These are phyloP conservation scores for Apiotrichum veenhuisii DNA, from an alignment of 1,284 basidiomycete species.

Conservation along the genomic window DNA sequence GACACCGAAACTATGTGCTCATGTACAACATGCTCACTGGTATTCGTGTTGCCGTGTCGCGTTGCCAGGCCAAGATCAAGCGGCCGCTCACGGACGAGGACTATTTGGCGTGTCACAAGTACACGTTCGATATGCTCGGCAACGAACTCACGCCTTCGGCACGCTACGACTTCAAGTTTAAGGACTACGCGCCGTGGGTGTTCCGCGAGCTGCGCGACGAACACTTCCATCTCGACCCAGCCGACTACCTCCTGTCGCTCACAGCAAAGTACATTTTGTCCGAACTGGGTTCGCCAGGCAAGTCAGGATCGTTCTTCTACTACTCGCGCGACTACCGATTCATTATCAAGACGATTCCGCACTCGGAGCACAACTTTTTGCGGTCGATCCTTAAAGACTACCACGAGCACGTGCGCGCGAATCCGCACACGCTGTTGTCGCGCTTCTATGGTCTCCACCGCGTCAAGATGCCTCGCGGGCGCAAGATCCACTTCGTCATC, in stretches of 20 bases:
- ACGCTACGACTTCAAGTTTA: conserved; percentile 84
- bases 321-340: conserved; percentile 98
- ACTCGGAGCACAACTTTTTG: conserved; percentile 90
- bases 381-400: conserved; percentile 79
- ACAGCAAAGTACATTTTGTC: conserved; percentile 97
- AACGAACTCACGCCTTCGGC: conserved; percentile 96
- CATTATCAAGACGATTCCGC: conserved; percentile 98
- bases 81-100: conserved; percentile 80
- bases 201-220: conserved; percentile 93
- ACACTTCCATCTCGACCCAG: conserved; percentile 90
- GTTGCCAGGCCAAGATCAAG: conserved; percentile 92
- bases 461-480: conserved; percentile 88
- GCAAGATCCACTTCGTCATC: conserved; percentile 98
- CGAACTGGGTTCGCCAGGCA: conserved; percentile 96
- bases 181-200: conserved; percentile 97
- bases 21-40: conserved; percentile 99
- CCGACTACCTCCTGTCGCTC: conserved; percentile 92
- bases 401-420: conserved; percentile 78
- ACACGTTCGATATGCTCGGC: conserved; percentile 97
- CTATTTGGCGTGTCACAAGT: conserved; percentile 87
- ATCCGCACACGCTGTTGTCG: conserved; percentile 90
- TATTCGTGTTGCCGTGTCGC: conserved; percentile 89
- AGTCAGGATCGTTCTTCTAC: conserved; percentile 98
- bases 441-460: conserved; percentile 96
- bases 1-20: conserved; percentile 95